phyloP scores from a whole-genome alignment of 176 grass and related monocot species.

The Oryza australiensis region DNA sequence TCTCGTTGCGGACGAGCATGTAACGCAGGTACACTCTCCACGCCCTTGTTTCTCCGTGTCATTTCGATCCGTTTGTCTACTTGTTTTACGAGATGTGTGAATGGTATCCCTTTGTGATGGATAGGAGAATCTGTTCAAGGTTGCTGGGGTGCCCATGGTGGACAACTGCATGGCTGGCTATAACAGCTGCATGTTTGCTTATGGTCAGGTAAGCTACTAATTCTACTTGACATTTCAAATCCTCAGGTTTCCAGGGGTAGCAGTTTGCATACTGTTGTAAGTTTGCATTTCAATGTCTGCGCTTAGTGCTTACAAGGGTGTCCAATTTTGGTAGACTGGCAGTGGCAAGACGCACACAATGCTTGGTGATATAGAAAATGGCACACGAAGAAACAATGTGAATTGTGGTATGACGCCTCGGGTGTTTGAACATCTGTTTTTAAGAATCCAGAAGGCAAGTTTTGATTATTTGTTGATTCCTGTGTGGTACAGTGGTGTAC shows the following conservation, averaged over 20 bases:
- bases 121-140: constrained; percentile 88
- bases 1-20: constrained; percentile 89
- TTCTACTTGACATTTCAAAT: background rate
- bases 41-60: background rate
- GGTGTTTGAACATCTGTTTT: constrained; percentile 96
- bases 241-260: background rate
- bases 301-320: background rate
- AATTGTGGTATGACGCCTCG: constrained; percentile 97
- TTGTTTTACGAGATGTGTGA: background rate
- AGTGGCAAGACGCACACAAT: constrained; percentile 99
- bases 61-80: background rate
- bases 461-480: constrained; percentile 30
- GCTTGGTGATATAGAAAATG: constrained; percentile 95
- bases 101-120: background rate
- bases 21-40: constrained; percentile 60
- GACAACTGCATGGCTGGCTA: constrained; percentile 93
- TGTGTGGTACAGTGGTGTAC: background rate
- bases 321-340: constrained; percentile 68
- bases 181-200: constrained; percentile 98
- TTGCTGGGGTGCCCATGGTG: constrained; percentile 94
- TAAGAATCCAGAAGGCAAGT: constrained; percentile 83
- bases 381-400: constrained; percentile 82
- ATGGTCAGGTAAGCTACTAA: constrained; percentile 72
- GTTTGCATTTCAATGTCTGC: background rate
- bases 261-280: background rate